A percentile compares a stretch with the other conserved stretches of the same genome.
These are phyloP conservation scores for Spatholobus suberectus DNA, from an alignment of 306 rosid genomes.

Conservation along the genomic window DNA sequence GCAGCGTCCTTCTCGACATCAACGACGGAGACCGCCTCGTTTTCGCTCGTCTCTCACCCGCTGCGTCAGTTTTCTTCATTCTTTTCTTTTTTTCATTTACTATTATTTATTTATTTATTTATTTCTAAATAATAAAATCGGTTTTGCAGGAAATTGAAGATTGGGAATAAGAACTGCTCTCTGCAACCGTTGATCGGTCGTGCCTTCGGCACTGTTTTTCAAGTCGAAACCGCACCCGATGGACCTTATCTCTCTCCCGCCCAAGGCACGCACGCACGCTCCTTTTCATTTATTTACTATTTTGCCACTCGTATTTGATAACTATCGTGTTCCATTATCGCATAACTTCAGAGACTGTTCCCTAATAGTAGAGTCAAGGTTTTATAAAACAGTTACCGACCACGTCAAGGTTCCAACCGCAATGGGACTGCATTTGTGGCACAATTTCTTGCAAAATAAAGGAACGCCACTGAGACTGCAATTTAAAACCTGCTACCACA, in stretches of 20 bases:
- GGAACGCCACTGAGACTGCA: no score
- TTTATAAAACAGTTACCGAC: no score
- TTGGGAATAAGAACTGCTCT: slow-evolving; percentile 82
- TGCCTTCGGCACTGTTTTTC: slow-evolving; percentile 81
- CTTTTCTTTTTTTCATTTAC: neutral
- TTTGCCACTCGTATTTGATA: neutral
- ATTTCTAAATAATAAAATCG: neutral
- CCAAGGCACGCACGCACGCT: slow-evolving; percentile 54
- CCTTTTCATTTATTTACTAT: neutral
- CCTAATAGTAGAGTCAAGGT: no score
- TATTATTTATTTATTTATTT: neutral
- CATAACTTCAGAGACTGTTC: no score
- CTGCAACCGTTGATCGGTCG: slow-evolving; percentile 77
- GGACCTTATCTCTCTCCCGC: slow-evolving; percentile 60
- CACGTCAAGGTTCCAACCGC: no score
- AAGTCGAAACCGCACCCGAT: slow-evolving; percentile 59
- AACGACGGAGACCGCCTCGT: slow-evolving; percentile 92
- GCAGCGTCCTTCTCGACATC: slow-evolving; percentile 93
- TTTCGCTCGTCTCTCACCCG: slow-evolving; percentile 85
- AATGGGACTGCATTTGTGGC: no score
- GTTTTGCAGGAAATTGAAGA: slow-evolving; percentile 75
- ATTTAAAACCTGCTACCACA: no score
- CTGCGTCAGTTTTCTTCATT: slow-evolving; percentile 57
- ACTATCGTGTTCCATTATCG: neutral
- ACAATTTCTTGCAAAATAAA: no score